Evolutionary conservation across 2,329 filamentous ascomycete genomes (phyloP).

Genomic region (Aureobasidium pullulans): DNA sequence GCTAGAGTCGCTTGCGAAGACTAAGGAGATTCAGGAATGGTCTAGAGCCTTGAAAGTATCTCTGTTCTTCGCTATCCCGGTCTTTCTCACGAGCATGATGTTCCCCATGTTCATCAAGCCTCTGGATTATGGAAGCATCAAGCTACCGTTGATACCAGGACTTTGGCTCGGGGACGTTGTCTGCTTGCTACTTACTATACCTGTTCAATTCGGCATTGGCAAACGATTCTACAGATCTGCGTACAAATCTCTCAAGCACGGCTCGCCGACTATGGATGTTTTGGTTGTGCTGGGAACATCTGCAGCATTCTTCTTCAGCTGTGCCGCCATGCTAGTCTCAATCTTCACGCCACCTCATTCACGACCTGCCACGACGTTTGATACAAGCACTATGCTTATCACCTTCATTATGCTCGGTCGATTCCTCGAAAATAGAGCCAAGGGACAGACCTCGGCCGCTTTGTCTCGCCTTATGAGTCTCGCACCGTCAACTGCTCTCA

Average conservation of each 20-base stretch:
- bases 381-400: slow-evolving; percentile 97
- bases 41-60: slow-evolving; percentile 71
- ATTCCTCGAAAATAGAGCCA: slow-evolving; percentile 88
- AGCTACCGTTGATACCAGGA: slow-evolving; percentile 59
- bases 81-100: slow-evolving; percentile 89
- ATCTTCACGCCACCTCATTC: slow-evolving; percentile 66
- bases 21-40: slow-evolving; percentile 94
- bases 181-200: slow-evolving; percentile 77
- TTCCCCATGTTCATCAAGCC: slow-evolving; percentile 75
- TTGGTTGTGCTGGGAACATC: slow-evolving; percentile 90
- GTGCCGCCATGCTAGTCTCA: slow-evolving; percentile 78
- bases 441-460: slow-evolving; percentile 92
- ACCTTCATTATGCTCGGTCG: slow-evolving; percentile 89
- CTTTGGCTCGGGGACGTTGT: slow-evolving; percentile 83
- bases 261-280: slow-evolving; percentile 95
- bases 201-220: slow-evolving; percentile 93
- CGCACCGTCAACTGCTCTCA: slow-evolving; percentile 92
- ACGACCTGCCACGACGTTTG: slow-evolving; percentile 83
- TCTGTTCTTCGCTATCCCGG: slow-evolving; percentile 74
- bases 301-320: slow-evolving; percentile 91
- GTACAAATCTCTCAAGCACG: slow-evolving; percentile 87
- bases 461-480: slow-evolving; percentile 92
- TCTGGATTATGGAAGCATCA: slow-evolving; percentile 67
- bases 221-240: slow-evolving; percentile 88
- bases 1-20: slow-evolving; percentile 91